Conservation (phyloP, 1,284 basidiomycete genomes). For the Tilletia caries region DNA sequence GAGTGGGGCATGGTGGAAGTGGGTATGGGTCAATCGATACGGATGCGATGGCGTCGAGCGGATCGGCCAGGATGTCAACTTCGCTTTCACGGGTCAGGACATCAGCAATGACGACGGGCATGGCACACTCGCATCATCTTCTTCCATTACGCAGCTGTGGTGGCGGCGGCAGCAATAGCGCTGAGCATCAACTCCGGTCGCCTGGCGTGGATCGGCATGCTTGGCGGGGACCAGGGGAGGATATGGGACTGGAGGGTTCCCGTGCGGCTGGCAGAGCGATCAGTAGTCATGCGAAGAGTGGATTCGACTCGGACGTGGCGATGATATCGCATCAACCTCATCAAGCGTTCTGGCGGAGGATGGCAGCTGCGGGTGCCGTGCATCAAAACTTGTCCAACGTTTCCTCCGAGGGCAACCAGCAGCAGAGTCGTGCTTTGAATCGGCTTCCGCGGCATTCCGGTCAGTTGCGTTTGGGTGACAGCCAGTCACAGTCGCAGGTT, state of each 20-base stretch:
- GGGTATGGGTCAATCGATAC: background rate
- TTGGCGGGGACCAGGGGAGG: background rate
- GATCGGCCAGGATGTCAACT: background rate
- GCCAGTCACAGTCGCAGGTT: no score
- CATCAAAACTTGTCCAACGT: background rate
- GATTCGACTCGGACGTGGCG: conserved; percentile 11
- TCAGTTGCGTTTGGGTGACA: background rate
- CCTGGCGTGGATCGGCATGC: conserved; percentile 5
- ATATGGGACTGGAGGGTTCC: background rate
- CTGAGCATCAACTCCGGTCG: background rate
- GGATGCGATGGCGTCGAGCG: background rate
- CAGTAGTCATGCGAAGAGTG: background rate
- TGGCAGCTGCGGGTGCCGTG: background rate
- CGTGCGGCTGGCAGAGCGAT: no score
- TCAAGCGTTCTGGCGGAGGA: background rate
- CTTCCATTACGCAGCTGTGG: no score
- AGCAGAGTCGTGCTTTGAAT: background rate
- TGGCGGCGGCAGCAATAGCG: background rate
- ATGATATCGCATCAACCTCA: background rate
- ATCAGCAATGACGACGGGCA: background rate
- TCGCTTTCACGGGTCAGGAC: background rate
- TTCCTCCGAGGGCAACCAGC: background rate
- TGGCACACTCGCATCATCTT: background rate
- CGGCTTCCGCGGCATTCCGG: background rate
- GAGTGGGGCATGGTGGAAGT: background rate